These are phyloP conservation scores for Brassica carinata DNA, from an alignment of 345 rosid species.

Conservation along the genomic window DNA sequence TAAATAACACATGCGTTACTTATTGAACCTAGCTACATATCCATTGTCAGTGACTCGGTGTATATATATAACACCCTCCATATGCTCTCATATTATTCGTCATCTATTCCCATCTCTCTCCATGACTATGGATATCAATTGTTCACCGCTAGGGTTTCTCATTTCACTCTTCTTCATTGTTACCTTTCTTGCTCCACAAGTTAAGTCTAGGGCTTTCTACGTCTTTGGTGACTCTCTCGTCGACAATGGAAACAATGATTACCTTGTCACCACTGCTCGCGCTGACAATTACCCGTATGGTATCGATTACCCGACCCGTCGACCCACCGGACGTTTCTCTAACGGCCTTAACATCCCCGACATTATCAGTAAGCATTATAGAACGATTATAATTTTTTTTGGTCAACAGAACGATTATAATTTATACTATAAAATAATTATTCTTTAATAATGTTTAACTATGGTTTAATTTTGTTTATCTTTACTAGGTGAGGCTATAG, in stretches of 20 bases:
- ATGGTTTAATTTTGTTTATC: neutral
- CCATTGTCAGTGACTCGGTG: conserved; percentile 8
- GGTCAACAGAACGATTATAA: neutral
- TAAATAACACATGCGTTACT: neutral
- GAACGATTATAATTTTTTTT: neutral
- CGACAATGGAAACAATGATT: conserved; percentile 87
- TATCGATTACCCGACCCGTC: conserved; percentile 68
- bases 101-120: conserved; percentile 11
- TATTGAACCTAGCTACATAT: neutral
- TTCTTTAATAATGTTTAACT: neutral
- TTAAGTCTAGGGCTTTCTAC: conserved; percentile 63
- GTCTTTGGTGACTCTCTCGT: conserved; percentile 84
- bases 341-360: conserved; percentile 92
- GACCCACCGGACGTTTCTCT: conserved; percentile 82
- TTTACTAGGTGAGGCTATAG: conserved; percentile 62
- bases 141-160: conserved; percentile 17
- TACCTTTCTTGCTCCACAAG: conserved; percentile 36
- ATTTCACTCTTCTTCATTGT: conserved; percentile 25
- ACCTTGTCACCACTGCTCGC: conserved; percentile 76
- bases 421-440: neutral
- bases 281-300: conserved; percentile 84
- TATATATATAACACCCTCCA: conserved; percentile 32
- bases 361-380: conserved; percentile 52
- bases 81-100: conserved; percentile 23
- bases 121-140: conserved; percentile 8